Base-by-base conservation (phyloP, 768 basidiomycete genomes). In the Lentinula sp. region DNA sequence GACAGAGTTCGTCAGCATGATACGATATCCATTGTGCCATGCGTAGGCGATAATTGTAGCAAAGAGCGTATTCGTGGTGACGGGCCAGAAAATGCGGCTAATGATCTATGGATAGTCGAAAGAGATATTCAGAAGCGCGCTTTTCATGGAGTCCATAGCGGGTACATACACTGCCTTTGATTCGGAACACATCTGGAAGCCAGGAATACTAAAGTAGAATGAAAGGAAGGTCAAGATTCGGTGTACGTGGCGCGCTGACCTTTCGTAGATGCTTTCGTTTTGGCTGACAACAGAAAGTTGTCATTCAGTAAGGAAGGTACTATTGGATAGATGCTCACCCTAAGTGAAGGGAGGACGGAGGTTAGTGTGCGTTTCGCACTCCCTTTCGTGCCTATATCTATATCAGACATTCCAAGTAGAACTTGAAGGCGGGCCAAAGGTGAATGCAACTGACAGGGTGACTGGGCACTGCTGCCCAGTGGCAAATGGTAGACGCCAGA, bases 111-210 rank as follows among this genome's bases (percentile, higher is more conserved):
- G 54, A 33, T 35, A 18, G 42, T 33, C 37, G 15, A 35, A 18
- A n/a, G 43, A 28, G 1, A 28, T 28, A 28, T 28, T 28, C 28
- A 28, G 28, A 28, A 28, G 28, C 28, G 28, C 3, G 28, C 28
- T 28, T 2, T 28, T 2, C 28, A 28, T 28, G 3, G 28, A 28
- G 28, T 28, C 3, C 3, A 2, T 28, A 28, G 28, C 28, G 28
- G 28, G 35, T 28, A 77, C 87, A 66, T 70, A 93, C 90, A 64
- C 88, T 92, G 65, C 91, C 90, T 78, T 93, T 86, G 64, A 94
- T 59, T 43, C 93, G 84, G 48, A 95, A 77, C 18, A 95, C 90
- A 72, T 95, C 93, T 1, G 93, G 91, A 12, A 95, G 76, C 93
- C 93, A 95, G 15, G 90, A 91, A 70, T 91, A 93, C 90, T 91